Evolutionary conservation across 257 asterid species (phyloP).

Genomic region (Petunia secreta): DNA sequence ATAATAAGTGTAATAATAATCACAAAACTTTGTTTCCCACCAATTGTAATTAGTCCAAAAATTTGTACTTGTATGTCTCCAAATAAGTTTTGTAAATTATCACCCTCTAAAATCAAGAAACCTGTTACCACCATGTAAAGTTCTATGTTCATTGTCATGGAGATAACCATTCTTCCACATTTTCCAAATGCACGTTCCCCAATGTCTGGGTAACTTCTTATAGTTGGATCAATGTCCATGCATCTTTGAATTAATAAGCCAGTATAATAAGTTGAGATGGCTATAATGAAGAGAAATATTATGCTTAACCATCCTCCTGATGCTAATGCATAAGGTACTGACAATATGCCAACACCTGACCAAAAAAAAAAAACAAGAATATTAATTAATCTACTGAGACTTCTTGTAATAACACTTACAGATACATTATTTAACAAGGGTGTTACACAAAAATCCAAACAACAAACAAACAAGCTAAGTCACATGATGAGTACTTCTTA

Average conservation of each 20-base stretch:
- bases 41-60: slow-evolving; percentile 39
- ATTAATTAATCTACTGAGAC: too few relatives aligned
- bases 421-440: background rate
- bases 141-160: slow-evolving; percentile 66
- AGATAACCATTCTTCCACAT: slow-evolving; percentile 55
- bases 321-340: slow-evolving; percentile 76
- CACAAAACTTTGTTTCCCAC: slow-evolving; percentile 58
- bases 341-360: slow-evolving; percentile 82
- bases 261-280: slow-evolving; percentile 65
- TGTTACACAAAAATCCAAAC: background rate
- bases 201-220: slow-evolving; percentile 70
- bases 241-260: slow-evolving; percentile 68
- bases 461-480: background rate
- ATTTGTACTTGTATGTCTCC: slow-evolving; percentile 44
- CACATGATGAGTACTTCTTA: background rate
- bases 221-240: slow-evolving; percentile 72
- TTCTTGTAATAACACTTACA: background rate
- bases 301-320: slow-evolving; percentile 90
- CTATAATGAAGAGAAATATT: slow-evolving; percentile 61
- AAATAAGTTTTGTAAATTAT: slow-evolving; percentile 54
- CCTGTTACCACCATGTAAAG: slow-evolving; percentile 85
- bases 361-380: background rate
- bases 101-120: slow-evolving; percentile 90
- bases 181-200: slow-evolving; percentile 75
- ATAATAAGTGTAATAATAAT: slow-evolving; percentile 60